A percentile compares a stretch with the other conserved stretches of the same genome.
Conservation (phyloP, 2,329 filamentous ascomycete species). For the Fusarium succisae region DNA sequence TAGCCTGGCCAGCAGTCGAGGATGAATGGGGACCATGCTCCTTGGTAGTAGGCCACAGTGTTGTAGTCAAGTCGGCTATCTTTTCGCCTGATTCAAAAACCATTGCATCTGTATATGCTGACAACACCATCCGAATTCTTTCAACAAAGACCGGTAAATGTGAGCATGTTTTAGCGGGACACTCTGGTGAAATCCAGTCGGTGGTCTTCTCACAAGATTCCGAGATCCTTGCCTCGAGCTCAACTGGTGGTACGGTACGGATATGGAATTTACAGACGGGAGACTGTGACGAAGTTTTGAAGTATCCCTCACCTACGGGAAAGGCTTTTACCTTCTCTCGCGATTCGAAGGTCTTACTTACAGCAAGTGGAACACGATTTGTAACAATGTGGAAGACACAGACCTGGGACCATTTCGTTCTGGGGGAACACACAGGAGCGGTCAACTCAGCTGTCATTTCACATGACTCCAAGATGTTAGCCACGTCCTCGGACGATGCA, state of each 20-base stretch:
- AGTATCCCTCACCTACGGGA: accelerated
- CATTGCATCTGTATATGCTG: neutral
- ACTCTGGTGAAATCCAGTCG: accelerated
- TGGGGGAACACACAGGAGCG: accelerated
- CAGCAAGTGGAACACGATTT: neutral
- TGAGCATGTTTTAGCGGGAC: neutral
- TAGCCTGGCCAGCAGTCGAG: neutral
- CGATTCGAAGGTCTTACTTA: accelerated
- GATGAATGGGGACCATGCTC: neutral
- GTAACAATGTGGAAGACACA: neutral
- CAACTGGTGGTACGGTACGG: accelerated
- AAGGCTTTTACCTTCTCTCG: neutral
- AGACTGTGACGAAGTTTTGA: neutral
- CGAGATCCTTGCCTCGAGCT: accelerated
- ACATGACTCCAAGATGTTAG: accelerated
- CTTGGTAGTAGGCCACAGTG: neutral
- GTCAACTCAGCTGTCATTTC: neutral
- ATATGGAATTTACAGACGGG: neutral
- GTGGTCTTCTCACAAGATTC: neutral
- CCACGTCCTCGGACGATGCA: neutral
- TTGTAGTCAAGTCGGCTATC: neutral
- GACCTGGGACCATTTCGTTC: accelerated
- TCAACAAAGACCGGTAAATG: neutral
- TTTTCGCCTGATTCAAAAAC: neutral
- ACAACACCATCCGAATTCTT: neutral